Evolutionary conservation across 2,329 filamentous ascomycete genomes (phyloP), one percentile per base, ranked within the genome.

Genomic region (Ophiostoma pallidulum): DNA sequence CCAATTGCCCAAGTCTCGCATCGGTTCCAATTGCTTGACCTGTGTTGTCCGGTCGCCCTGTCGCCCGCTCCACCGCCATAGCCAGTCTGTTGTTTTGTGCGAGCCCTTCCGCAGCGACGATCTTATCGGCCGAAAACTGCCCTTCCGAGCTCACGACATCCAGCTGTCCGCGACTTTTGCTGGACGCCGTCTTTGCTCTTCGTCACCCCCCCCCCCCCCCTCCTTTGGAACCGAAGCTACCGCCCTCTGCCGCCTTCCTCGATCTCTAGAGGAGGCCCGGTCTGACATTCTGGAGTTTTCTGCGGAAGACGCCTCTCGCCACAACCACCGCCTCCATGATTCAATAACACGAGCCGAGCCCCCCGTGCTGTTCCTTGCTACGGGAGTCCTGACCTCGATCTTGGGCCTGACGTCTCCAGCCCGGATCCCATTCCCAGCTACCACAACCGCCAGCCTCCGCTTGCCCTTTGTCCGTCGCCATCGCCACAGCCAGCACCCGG

Each of bases 311-410:
- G 26, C 32, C 7, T 16, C 14, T 18, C 14, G 19, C 37, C 10
- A n/a, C 26, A 3, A 19, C 35, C 24, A 45, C 35, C 46, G 51
- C 47, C 51, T 48, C 53, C 52, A 70, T 68, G 66, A 62, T 65
- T 65, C 70, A 68, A 72, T 70, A 71, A 70, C 66, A 69, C 53
- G 48, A 48, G 51, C 47, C 53, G 45, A 45, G 28, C 47, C 53
- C 50, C 47, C 38, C 41, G 36, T 48, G 20, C 22, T 29, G 33
- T n/a, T 8, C 7, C 18, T 19, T 47, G 19, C 42, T 29, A 39
- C 47, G 47, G 47, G 47, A 33, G 47, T n/a, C 24, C 14, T 36
- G 12, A 20, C 29, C 13, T 22, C 39, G 8, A 22, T 14, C 8
- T 20, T 26, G 20, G 18, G 26, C 24, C 24, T 20, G 18, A 7